These are phyloP conservation scores for Cornus suecica DNA, from an alignment of 148 eudicot genomes.

Conservation along the genomic window DNA sequence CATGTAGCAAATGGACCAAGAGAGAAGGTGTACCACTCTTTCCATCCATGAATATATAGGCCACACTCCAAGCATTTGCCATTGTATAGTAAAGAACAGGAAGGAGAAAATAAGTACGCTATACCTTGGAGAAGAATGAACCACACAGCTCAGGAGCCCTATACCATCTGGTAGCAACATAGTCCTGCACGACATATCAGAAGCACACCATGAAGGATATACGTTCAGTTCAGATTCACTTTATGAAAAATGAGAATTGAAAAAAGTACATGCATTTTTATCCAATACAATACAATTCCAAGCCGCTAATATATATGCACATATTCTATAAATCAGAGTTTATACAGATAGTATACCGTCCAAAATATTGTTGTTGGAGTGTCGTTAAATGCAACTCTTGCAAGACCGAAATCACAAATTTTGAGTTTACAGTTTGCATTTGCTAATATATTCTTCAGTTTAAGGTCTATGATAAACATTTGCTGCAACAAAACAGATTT, in stretches of 20 bases:
- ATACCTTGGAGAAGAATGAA: constrained; percentile 73
- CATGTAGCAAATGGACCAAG: constrained; percentile 4
- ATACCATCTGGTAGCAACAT: constrained; percentile 97
- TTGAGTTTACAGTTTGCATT: constrained; percentile 94
- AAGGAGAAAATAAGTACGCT: not conserved
- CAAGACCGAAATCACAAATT: constrained; percentile 90
- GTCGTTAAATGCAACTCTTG: constrained; percentile 90
- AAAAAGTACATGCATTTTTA: not conserved
- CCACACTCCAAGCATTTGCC: not conserved
- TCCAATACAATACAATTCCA: not conserved
- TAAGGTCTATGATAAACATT: constrained; percentile 91
- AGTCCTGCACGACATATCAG: constrained; percentile 50
- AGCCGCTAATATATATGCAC: not conserved
- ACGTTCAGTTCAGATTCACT: not conserved
- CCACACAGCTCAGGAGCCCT: constrained; percentile 98
- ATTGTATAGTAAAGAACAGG: not conserved
- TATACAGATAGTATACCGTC: constrained; percentile 51
- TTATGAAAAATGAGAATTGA: not conserved
- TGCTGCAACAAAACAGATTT: constrained; percentile 50
- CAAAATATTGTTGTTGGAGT: constrained; percentile 76
- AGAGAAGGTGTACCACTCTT: not conserved
- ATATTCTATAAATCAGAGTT: not conserved
- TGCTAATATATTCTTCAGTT: constrained; percentile 89
- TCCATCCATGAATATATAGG: not conserved
- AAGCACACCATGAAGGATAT: not conserved